Conservation (phyloP, 129 eudicot species). For the Flaveria robusta region DNA sequence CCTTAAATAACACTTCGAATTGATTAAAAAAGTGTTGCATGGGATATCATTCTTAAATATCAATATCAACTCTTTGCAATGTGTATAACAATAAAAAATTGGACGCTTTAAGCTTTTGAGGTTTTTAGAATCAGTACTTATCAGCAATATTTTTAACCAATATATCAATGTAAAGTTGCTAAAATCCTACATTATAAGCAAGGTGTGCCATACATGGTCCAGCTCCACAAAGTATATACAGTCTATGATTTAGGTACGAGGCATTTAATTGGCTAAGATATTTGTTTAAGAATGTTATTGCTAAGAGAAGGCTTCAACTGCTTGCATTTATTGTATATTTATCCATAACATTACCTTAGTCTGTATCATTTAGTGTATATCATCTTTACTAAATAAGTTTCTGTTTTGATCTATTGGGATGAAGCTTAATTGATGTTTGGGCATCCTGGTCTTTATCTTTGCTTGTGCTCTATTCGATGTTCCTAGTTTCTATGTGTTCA, state of each 20-base stretch:
- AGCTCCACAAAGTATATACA: neutral
- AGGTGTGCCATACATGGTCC: neutral
- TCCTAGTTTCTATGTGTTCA: neutral
- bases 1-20: neutral
- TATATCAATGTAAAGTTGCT: neutral
- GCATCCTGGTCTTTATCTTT: neutral
- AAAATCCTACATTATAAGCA: neutral
- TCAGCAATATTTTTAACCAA: neutral
- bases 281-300: conserved; percentile 12
- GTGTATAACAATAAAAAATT: neutral
- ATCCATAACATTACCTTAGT: neutral
- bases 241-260: neutral
- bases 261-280: neutral
- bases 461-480: neutral
- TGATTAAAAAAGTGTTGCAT: neutral
- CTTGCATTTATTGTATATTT: neutral
- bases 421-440: neutral
- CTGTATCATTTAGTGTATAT: neutral
- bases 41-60: neutral
- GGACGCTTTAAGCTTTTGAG: neutral
- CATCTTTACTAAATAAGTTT: neutral
- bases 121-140: neutral
- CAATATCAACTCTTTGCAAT: neutral
- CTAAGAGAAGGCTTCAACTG: neutral
- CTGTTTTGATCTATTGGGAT: neutral